phyloP scores from a whole-genome alignment of 768 basidiomycete genomes.

The Mrakia hoshinonis region DNA sequence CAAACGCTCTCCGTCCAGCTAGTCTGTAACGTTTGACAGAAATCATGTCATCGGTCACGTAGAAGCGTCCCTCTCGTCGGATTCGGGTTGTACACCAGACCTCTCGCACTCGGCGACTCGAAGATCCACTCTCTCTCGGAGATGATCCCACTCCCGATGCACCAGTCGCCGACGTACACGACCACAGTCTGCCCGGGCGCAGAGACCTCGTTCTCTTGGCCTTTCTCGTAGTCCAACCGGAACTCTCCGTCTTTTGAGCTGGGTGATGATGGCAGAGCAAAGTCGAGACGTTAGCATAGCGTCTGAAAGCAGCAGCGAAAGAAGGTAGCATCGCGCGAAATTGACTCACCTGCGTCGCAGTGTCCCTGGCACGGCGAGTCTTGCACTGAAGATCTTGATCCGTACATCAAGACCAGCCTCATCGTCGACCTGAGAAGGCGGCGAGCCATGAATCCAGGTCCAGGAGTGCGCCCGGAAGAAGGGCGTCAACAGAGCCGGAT shows the following conservation, averaged over 20 bases:
- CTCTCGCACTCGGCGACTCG: neutral
- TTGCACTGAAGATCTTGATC: constrained; percentile 2
- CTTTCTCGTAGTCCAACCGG: neutral
- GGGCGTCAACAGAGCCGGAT: neutral
- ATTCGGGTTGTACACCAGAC: neutral
- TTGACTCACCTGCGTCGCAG: neutral
- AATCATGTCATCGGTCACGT: too few relatives aligned
- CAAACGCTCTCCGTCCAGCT: too few relatives aligned
- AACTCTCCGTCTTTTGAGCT: neutral
- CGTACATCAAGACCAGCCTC: neutral
- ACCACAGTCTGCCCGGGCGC: constrained; percentile 72
- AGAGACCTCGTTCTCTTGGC: constrained; percentile 39
- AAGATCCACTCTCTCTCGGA: constrained; percentile 15
- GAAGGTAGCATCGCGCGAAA: neutral
- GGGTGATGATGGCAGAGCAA: neutral
- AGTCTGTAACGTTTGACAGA: too few relatives aligned
- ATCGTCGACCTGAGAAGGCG: neutral
- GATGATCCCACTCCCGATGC: constrained; percentile 15
- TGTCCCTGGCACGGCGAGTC: neutral
- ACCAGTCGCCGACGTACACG: constrained; percentile 20
- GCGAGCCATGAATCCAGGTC: neutral
- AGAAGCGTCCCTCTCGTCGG: too few relatives aligned
- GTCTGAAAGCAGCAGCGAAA: neutral
- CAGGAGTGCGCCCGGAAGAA: constrained; percentile 13
- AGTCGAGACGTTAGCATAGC: neutral